These are phyloP conservation scores for Punica granatum DNA, from an alignment of 345 rosid genomes.

Conservation along the genomic window DNA sequence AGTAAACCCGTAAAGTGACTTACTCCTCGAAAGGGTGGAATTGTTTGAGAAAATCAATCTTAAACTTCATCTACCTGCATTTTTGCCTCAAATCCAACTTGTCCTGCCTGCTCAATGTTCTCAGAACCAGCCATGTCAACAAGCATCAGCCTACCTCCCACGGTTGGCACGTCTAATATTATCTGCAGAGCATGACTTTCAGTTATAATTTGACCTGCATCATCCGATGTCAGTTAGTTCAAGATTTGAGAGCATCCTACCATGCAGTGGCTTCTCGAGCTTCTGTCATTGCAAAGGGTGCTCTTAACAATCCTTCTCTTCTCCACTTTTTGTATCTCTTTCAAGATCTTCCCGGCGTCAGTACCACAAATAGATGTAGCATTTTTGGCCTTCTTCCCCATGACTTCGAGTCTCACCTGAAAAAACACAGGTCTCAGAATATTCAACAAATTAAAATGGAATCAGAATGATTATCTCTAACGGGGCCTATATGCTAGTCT, in stretches of 20 bases:
- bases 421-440: conserved; percentile 6
- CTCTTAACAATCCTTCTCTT: conserved; percentile 88
- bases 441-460: not conserved
- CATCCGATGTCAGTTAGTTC: not conserved
- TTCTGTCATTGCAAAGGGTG: conserved; percentile 85
- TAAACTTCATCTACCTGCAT: conserved; percentile 58
- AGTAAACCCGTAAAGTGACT: conserved; percentile 2
- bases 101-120: conserved; percentile 97
- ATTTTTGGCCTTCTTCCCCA: conserved; percentile 94
- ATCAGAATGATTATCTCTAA: not conserved
- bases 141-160: conserved; percentile 95
- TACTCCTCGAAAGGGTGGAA: not conserved
- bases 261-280: conserved; percentile 98
- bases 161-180: conserved; percentile 91
- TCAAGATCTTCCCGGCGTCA: conserved; percentile 81
- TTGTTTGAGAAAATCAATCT: not conserved
- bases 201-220: not conserved
- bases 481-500: not conserved
- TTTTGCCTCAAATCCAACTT: conserved; percentile 84
- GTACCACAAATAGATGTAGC: conserved; percentile 81
- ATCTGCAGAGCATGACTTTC: conserved; percentile 32
- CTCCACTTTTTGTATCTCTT: conserved; percentile 93
- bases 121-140: conserved; percentile 99
- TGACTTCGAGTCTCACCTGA: conserved; percentile 89
- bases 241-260: conserved; percentile 22